Conservation (phyloP, 148 eudicot genomes). For the Vaccinium darrowii region DNA sequence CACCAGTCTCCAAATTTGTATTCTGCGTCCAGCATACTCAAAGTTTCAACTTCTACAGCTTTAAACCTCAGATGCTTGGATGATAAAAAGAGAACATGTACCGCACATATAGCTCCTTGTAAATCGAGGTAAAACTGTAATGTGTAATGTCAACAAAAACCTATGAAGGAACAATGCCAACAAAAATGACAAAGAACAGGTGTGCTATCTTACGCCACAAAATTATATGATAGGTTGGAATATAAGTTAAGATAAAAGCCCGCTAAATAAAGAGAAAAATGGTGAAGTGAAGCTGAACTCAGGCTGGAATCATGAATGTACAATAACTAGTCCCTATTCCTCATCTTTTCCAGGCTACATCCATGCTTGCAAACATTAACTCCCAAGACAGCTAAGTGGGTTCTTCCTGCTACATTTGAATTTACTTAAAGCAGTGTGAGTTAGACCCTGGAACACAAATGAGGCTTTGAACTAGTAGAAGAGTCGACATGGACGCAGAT, state of each 20-base stretch:
- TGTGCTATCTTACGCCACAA: not conserved
- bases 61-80: slow-evolving; percentile 1
- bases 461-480: slow-evolving; percentile 3
- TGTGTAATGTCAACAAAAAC: not conserved
- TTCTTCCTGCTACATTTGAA: not conserved
- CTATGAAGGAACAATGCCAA: not conserved
- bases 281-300: not conserved
- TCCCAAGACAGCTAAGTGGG: not conserved
- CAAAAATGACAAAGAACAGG: not conserved
- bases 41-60: not conserved
- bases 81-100: not conserved
- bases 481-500: not conserved
- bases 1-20: not conserved
- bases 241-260: not conserved
- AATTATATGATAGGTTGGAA: not conserved
- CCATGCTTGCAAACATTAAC: not conserved
- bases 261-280: not conserved
- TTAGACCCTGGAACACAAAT: not conserved
- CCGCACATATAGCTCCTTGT: not conserved
- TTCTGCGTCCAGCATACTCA: not conserved
- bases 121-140: not conserved
- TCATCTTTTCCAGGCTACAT: not conserved
- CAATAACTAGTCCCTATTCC: slow-evolving; percentile 6
- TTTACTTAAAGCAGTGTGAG: not conserved
- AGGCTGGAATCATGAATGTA: not conserved